These are phyloP conservation scores for Rhizophlyctis rosea DNA, from an alignment of 192 early-diverging fungal species.

Conservation along the genomic window DNA sequence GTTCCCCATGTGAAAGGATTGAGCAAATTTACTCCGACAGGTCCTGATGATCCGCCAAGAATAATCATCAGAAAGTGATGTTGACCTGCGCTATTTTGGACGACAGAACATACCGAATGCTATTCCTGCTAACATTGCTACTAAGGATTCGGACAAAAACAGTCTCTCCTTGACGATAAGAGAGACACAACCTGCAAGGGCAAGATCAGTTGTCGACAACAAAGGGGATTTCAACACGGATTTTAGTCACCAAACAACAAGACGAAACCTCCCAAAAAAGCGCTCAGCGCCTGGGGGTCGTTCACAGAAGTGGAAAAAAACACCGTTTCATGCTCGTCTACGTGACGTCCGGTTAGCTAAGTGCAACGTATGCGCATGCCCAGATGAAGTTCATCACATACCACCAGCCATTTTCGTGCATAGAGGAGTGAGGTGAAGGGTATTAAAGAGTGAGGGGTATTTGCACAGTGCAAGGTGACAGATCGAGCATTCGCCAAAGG, in stretches of 20 bases:
- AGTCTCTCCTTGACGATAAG: constrained; percentile 42
- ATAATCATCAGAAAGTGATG: too few relatives aligned
- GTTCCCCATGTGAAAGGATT: constrained; percentile 60
- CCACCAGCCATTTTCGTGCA: too few relatives aligned
- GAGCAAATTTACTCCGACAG: constrained; percentile 64
- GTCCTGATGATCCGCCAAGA: constrained; percentile 33
- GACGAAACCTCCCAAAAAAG: constrained; percentile 35
- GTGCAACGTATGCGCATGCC: too few relatives aligned
- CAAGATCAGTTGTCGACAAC: background rate
- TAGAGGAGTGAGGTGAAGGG: too few relatives aligned
- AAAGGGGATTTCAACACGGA: background rate
- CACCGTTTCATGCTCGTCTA: too few relatives aligned
- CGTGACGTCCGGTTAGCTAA: too few relatives aligned
- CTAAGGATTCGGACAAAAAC: constrained; percentile 50
- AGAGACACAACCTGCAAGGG: constrained; percentile 34
- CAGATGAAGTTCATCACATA: too few relatives aligned
- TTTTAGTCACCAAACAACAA: constrained; percentile 26
- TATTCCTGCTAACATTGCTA: constrained; percentile 82
- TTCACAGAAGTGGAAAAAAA: constrained; percentile 9
- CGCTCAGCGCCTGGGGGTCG: constrained; percentile 18
- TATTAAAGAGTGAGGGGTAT: too few relatives aligned
- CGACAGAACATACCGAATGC: constrained; percentile 72
- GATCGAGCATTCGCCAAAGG: too few relatives aligned
- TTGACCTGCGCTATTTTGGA: too few relatives aligned
- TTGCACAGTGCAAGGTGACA: too few relatives aligned